These are phyloP conservation scores for Abelmoschus esculentus DNA, from an alignment of 345 rosid genomes.

Conservation along the genomic window DNA sequence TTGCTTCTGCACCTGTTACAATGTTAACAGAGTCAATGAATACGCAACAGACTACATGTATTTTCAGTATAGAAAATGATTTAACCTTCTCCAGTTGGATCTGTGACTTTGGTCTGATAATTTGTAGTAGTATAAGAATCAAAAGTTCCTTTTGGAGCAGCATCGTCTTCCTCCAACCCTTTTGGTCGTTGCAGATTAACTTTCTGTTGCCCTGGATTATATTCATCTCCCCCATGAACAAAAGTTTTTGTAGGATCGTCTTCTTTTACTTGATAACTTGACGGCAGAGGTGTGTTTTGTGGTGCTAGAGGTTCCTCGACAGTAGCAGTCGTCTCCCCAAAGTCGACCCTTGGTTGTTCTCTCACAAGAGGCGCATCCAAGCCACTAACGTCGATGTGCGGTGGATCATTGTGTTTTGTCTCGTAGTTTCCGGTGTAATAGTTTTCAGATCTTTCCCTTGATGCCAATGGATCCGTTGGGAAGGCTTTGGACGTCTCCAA, in stretches of 20 bases:
- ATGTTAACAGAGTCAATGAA: too few species aligned
- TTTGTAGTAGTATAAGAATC: conserved; percentile 30
- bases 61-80: background rate
- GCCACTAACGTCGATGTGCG: background rate
- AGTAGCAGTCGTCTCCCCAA: conserved; percentile 3
- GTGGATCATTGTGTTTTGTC: conserved; percentile 12
- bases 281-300: conserved; percentile 25
- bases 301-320: conserved; percentile 28
- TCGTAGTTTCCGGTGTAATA: conserved; percentile 4
- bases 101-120: conserved; percentile 49
- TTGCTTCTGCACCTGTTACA: conserved; percentile 30
- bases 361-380: background rate
- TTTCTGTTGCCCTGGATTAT: conserved; percentile 24
- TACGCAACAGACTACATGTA: background rate
- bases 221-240: conserved; percentile 20
- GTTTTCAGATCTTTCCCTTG: conserved; percentile 18
- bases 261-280: conserved; percentile 6
- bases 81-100: conserved; percentile 38
- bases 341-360: conserved; percentile 13
- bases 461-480: conserved; percentile 20
- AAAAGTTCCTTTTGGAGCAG: conserved; percentile 28
- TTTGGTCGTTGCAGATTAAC: conserved; percentile 30
- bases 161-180: conserved; percentile 51
- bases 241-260: conserved; percentile 23
- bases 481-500: conserved; percentile 19